Conservation (phyloP, 2,329 filamentous ascomycete genomes). For the Cladophialophora yegresii region DNA sequence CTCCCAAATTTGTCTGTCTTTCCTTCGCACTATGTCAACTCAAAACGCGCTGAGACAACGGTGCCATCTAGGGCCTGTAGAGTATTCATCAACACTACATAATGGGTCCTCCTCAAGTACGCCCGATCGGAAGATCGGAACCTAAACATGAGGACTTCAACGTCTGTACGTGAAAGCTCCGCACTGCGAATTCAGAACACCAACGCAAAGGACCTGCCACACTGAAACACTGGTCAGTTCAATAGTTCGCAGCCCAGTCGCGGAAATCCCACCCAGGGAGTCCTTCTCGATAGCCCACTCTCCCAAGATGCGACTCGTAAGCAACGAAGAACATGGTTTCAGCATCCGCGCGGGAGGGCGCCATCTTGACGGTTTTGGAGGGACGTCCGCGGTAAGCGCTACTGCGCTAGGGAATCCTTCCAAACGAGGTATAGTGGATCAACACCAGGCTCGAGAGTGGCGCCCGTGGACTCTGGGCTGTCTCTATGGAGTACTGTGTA, state of each 20-base stretch:
- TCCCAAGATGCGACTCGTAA: slow-evolving; percentile 1
- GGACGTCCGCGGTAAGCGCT: slow-evolving; percentile 13
- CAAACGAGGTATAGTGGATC: slow-evolving; percentile 10
- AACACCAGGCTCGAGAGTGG: slow-evolving; percentile 2
- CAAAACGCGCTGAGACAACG: neutral
- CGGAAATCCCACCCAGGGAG: neutral
- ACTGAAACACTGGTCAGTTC: slow-evolving; percentile 7
- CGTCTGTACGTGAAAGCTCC: neutral
- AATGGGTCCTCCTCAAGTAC: neutral
- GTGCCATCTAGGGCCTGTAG: neutral
- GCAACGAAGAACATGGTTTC: slow-evolving; percentile 4
- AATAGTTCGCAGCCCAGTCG: neutral
- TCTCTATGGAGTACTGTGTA: neutral
- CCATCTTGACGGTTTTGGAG: neutral
- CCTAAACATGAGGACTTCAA: neutral
- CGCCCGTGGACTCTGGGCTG: neutral
- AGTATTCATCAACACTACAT: neutral
- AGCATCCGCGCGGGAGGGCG: slow-evolving; percentile 2
- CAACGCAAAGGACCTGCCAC: neutral
- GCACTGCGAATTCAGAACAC: neutral
- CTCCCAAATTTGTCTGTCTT: neutral
- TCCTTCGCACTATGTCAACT: neutral
- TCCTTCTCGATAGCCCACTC: slow-evolving; percentile 6
- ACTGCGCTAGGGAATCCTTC: slow-evolving; percentile 22
- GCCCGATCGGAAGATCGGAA: neutral